Base-by-base conservation (phyloP, 2,329 filamentous ascomycete species). In the Fonsecaea pedrosoi region DNA sequence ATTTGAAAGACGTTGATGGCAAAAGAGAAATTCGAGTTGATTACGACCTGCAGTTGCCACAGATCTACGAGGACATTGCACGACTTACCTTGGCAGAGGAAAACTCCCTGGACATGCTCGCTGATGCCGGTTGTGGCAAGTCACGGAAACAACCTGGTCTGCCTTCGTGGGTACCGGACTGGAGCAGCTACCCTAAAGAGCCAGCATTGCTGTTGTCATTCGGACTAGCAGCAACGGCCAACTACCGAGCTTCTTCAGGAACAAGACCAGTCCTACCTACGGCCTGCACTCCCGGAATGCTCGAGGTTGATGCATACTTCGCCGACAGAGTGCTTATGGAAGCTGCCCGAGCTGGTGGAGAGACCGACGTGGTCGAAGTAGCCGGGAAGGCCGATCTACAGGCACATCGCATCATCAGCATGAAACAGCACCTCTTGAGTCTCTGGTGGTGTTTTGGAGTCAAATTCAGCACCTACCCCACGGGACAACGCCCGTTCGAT, bases 341-440 rank as follows among this genome's bases (percentile, higher is more conserved):
- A 50, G 45, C 45, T 25, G 45, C 45, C 9, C 45, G 45, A 13
- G 25, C 3, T 13, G 45, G 9, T 5, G 45, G 45, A 12, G 45
- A 50, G 45, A 30, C 45, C 18, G 45, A 50, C 18, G 45, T 50
- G 18, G 25, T 50, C 25, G 45, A 25, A 12, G 18, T 50, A 10
- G 25, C 18, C 25, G 45, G 45, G 45, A 13, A 12, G 45, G 21
- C 21, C 21, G 45, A 8, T 4, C 25, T 50, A 10, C 45, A 10
- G 9, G 9, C 25, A 30, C 45, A 50, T 50, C 45, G 45, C 18
- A 50, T 50, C 45, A 50, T 50, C 45, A 21, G 45, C 45, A 10
- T 50, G 25, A 50, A 50, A 21, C 45, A 50, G 12, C 25, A 50
- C 21, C 18, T 50, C 45, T 50, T 50, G 45, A 50, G 45, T 25